These are phyloP conservation scores for Curvularia sp. DNA, from an alignment of 2,329 filamentous ascomycete species.

Conservation along the genomic window DNA sequence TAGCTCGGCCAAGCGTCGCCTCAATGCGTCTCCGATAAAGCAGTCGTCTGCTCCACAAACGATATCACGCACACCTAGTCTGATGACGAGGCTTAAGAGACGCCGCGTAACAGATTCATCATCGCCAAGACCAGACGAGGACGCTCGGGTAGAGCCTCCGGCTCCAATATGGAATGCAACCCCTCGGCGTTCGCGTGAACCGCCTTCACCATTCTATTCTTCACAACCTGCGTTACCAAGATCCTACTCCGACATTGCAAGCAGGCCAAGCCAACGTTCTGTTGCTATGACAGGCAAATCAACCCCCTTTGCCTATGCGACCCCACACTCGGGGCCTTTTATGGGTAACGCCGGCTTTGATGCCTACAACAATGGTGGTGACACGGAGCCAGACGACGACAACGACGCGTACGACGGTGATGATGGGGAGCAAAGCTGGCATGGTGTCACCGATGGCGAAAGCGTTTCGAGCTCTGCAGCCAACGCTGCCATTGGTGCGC, in stretches of 20 bases:
- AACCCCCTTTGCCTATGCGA: slow-evolving; percentile 75
- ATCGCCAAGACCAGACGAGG: slow-evolving; percentile 27
- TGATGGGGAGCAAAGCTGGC: slow-evolving; percentile 42
- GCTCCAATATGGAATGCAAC: slow-evolving; percentile 47
- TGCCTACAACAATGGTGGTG: slow-evolving; percentile 38
- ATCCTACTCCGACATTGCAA: slow-evolving; percentile 45
- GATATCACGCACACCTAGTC: slow-evolving; percentile 49
- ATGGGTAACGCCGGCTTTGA: slow-evolving; percentile 38
- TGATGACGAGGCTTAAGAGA: slow-evolving; percentile 52
- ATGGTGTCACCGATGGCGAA: slow-evolving; percentile 37
- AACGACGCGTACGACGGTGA: slow-evolving; percentile 42
- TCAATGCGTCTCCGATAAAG: slow-evolving; percentile 40
- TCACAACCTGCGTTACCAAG: slow-evolving; percentile 38
- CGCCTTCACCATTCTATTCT: slow-evolving; percentile 53
- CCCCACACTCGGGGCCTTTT: slow-evolving; percentile 66
- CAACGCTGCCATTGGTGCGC: slow-evolving; percentile 29
- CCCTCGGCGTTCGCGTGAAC: slow-evolving; percentile 55
- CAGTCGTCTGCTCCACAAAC: slow-evolving; percentile 38
- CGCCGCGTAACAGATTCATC: slow-evolving; percentile 53
- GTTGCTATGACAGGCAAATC: slow-evolving; percentile 44
- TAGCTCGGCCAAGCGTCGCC: slow-evolving; percentile 43
- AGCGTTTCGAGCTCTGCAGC: slow-evolving; percentile 33
- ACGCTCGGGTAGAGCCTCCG: slow-evolving; percentile 32
- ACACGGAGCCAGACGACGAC: slow-evolving; percentile 47
- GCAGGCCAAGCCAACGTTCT: slow-evolving; percentile 55